Evolutionary conservation across 2,329 filamentous ascomycete species (phyloP), one percentile per base, ranked within the genome.

Genomic region (Paecilomyces sp.): DNA sequence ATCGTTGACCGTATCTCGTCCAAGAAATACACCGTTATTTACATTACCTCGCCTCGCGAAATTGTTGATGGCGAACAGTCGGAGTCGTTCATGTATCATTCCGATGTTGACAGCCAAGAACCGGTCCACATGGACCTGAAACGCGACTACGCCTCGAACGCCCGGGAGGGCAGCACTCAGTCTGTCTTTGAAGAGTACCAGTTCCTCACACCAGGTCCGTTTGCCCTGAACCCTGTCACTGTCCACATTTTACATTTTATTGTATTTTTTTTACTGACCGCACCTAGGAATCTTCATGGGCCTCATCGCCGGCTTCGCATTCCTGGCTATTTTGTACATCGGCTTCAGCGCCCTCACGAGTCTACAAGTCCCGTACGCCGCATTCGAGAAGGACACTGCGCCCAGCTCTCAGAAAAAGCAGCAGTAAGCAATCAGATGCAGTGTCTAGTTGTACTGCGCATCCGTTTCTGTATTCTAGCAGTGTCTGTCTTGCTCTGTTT

Each of bases 341-440:
- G 94, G 89, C 13, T 78, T 97, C 58, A 85, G 77, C 61, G 92
- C 90, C 13, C 81, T 97, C 12, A 80, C 84, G 6, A 93, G 91
- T 66, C 81, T 99, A 18, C 83, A 97, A 74, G 91, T 97, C 31
- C 90, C 91, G 0, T 97, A 97, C 74, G 91, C 90, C 63, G 92
- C 94, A 1, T 99, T 97, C 72, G 93, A 95, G 73, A 97, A 96
- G 81, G 93, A 97, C 67, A 96, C 91, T 81, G 91, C 92, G 0
- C 90, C 91, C n/a, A 81, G 86, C 41, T 89, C 89, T 33, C 90
- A 95, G 77, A 96, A 92, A 85, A 96, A 86, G 73, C 76, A 91
- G 80, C 83, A 88, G 76, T 83, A 64, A 41, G 1, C 41, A 18
- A 18, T 47, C n/a, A 15, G n/a, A 9, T 18, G 22, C 15, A 8